Evolutionary conservation across 1,284 basidiomycete genomes (phyloP).

Genomic region (Anthracocystis setariae): DNA sequence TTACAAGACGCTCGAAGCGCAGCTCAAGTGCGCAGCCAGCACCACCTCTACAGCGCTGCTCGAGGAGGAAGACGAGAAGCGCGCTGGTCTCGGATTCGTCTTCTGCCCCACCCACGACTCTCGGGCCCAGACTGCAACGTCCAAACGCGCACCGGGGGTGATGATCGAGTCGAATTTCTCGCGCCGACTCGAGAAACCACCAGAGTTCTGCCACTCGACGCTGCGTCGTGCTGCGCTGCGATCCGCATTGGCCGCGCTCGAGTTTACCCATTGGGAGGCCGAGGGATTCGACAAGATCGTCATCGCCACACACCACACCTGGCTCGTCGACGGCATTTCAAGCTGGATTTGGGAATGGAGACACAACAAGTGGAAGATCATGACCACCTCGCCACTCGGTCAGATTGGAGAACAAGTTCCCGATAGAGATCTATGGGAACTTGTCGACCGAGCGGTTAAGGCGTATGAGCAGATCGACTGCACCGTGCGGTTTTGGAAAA

Average conservation of each 20-base stretch:
- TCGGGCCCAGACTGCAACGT: slow-evolving; percentile 6
- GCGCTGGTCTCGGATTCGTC: slow-evolving; percentile 52
- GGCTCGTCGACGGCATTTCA: slow-evolving; percentile 64
- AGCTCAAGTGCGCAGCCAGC: slow-evolving; percentile 19
- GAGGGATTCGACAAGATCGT: slow-evolving; percentile 67
- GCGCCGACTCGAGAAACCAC: slow-evolving; percentile 59
- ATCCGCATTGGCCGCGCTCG: slow-evolving; percentile 60
- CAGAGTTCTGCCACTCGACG: slow-evolving; percentile 37
- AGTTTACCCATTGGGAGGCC: slow-evolving; percentile 60
- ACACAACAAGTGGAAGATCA: slow-evolving; percentile 60
- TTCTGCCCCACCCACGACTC: slow-evolving; percentile 48
- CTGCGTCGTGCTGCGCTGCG: slow-evolving; percentile 59
- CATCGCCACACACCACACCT: slow-evolving; percentile 59
- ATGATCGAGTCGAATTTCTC: slow-evolving; percentile 55
- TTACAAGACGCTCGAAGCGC: slow-evolving; percentile 39
- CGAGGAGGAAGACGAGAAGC: slow-evolving; percentile 28
- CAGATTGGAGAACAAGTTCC: slow-evolving; percentile 59
- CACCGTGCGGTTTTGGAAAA: slow-evolving; percentile 65
- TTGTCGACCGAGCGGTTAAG: slow-evolving; percentile 57
- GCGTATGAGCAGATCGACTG: slow-evolving; percentile 64
- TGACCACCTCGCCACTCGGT: slow-evolving; percentile 44
- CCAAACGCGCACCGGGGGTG: slow-evolving; percentile 21
- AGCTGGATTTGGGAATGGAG: slow-evolving; percentile 65
- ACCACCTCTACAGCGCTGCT: neutral
- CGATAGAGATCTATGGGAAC: slow-evolving; percentile 65